A percentile compares a stretch with the other conserved stretches of the same genome.
Conservation (phyloP, 2,329 filamentous ascomycete genomes). For the Ascochyta lentis region DNA sequence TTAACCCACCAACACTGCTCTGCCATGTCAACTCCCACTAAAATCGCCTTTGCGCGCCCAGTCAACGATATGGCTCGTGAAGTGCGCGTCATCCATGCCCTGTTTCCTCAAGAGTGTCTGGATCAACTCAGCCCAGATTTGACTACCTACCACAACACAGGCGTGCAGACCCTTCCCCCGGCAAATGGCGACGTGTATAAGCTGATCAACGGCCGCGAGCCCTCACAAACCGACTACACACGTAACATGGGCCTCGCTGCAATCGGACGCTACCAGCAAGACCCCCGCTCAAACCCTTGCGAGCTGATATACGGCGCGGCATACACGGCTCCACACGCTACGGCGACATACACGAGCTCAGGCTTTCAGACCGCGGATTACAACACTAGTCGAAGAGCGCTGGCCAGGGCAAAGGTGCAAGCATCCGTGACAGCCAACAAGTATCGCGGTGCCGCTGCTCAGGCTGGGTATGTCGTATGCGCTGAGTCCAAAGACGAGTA, state of each 20-base stretch:
- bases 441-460: conserved; percentile 8
- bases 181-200: conserved; percentile 11
- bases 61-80: neutral
- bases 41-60: neutral
- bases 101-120: neutral
- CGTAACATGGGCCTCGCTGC: conserved; percentile 17
- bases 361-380: conserved; percentile 24
- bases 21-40: neutral
- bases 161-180: conserved; percentile 24
- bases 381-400: neutral
- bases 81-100: neutral
- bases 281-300: conserved; percentile 1
- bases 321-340: neutral
- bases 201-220: conserved; percentile 21
- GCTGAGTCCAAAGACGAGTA: conserved; percentile 16
- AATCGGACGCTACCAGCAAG: conserved; percentile 15
- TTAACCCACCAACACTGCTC: neutral
- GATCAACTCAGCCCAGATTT: neutral
- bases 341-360: neutral
- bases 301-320: conserved; percentile 11
- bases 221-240: conserved; percentile 6
- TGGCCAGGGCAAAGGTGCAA: conserved; percentile 24
- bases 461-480: conserved; percentile 17
- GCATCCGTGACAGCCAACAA: conserved; percentile 17
- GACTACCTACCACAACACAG: conserved; percentile 20